Conservation (phyloP, 108 stramenopile genomes). For the Aurantiochytrium sp. region DNA sequence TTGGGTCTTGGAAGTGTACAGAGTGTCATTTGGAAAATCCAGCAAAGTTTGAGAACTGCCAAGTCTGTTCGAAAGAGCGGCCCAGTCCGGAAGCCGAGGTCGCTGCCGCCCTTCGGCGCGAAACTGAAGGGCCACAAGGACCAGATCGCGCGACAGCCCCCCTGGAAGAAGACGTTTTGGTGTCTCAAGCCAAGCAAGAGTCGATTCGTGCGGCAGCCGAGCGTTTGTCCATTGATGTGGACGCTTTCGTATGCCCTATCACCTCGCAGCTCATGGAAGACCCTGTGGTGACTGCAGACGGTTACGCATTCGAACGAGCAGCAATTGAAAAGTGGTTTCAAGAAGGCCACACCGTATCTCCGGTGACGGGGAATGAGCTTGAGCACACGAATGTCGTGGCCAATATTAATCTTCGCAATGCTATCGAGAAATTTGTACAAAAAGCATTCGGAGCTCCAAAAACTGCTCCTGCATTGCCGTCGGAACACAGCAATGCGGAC, state of each 20-base stretch:
- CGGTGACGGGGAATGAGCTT: not conserved
- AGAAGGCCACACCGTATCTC: not conserved
- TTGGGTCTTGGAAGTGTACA: not conserved
- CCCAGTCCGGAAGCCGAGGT: not conserved
- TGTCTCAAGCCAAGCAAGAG: not conserved
- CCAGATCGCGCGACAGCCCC: not conserved
- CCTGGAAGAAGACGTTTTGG: not conserved
- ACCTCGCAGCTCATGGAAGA: not conserved
- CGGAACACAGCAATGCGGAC: no score
- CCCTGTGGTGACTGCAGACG: slow-evolving; percentile 5
- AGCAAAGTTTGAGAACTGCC: not conserved
- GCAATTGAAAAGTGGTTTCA: slow-evolving; percentile 20
- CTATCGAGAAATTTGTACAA: not conserved
- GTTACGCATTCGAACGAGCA: not conserved
- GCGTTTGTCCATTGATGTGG: not conserved
- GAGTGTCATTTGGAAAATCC: not conserved
- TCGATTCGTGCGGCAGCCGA: not conserved
- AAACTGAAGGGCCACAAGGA: not conserved
- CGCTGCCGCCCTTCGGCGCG: not conserved
- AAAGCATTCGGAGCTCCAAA: not conserved
- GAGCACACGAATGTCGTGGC: not conserved
- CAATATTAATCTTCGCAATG: not conserved
- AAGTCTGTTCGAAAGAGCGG: not conserved
- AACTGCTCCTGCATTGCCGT: not conserved
- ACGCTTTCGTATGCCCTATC: slow-evolving; percentile 20